phyloP scores from a whole-genome alignment of 306 rosid genomes.

The Senna tora region DNA sequence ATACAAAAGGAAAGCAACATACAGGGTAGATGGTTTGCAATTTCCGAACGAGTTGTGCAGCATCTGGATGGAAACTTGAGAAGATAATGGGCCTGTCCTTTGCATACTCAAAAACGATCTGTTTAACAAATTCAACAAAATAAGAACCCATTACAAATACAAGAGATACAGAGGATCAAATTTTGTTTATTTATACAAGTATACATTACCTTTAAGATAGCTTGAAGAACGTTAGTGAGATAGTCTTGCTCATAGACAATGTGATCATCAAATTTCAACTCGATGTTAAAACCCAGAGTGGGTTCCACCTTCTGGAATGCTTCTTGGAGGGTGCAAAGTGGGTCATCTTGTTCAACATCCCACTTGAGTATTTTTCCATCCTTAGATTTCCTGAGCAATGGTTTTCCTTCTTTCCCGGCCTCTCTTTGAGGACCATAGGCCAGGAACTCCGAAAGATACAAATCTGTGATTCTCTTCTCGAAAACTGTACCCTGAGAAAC shows the following conservation, averaged over 20 bases:
- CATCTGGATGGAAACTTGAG: conserved; percentile 85
- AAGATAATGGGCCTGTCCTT: conserved; percentile 67
- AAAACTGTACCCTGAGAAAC: conserved; percentile 57
- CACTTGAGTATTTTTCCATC: conserved; percentile 58
- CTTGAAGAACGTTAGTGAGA: conserved; percentile 57
- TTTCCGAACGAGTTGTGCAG: conserved; percentile 56
- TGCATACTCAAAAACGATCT: conserved; percentile 67
- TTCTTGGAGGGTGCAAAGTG: conserved; percentile 75
- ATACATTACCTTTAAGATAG: conserved; percentile 51
- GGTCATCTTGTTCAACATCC: conserved; percentile 77
- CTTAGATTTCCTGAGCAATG: conserved; percentile 57
- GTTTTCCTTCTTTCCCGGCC: conserved; percentile 51
- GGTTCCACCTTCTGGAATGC: conserved; percentile 58
- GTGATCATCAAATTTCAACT: conserved; percentile 77
- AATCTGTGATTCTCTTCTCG: conserved; percentile 65
- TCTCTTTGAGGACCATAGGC: conserved; percentile 76
- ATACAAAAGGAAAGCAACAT: conserved; percentile 31
- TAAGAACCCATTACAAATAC: neutral
- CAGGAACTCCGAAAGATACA: conserved; percentile 60
- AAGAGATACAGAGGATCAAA: neutral
- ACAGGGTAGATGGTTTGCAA: conserved; percentile 72
- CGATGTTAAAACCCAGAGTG: conserved; percentile 70
- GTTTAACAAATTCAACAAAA: conserved; percentile 24
- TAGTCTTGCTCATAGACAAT: conserved; percentile 53
- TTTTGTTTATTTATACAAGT: neutral